phyloP scores from a whole-genome alignment of 2,329 filamentous ascomycete species.

The Emydomyces testavorans region DNA sequence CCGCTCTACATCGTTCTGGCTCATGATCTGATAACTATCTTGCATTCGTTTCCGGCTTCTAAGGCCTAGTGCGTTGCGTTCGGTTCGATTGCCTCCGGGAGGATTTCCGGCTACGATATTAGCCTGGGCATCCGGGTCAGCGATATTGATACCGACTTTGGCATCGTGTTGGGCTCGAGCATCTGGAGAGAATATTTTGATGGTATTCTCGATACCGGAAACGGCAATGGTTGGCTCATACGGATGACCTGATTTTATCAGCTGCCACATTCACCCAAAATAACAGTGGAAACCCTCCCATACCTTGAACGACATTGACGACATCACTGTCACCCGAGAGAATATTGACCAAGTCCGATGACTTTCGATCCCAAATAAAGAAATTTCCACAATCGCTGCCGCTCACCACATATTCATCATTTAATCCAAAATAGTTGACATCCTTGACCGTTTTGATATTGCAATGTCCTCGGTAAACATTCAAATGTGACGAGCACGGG shows the following conservation, averaged over 20 bases:
- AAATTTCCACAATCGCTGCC: slow-evolving; percentile 56
- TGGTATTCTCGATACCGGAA: slow-evolving; percentile 55
- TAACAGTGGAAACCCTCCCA: slow-evolving; percentile 11
- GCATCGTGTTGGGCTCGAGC: slow-evolving; percentile 46
- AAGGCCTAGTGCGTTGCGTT: slow-evolving; percentile 34
- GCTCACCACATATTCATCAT: slow-evolving; percentile 58
- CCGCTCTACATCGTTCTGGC: slow-evolving; percentile 50
- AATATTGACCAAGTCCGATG: slow-evolving; percentile 50
- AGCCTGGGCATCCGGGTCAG: slow-evolving; percentile 35
- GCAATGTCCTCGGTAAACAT: slow-evolving; percentile 52
- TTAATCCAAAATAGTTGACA: slow-evolving; percentile 54
- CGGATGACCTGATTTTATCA: slow-evolving; percentile 42
- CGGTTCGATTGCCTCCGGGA: slow-evolving; percentile 21
- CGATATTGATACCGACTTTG: slow-evolving; percentile 47
- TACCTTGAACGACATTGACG: slow-evolving; percentile 57
- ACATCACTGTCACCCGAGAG: slow-evolving; percentile 56
- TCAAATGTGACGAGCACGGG: slow-evolving; percentile 46
- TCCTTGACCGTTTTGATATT: slow-evolving; percentile 59
- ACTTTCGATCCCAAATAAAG: slow-evolving; percentile 59
- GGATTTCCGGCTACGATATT: slow-evolving; percentile 25
- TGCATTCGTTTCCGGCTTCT: slow-evolving; percentile 48
- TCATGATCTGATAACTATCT: slow-evolving; percentile 49
- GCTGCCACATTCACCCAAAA: not conserved
- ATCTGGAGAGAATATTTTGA: slow-evolving; percentile 58
- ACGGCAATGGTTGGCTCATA: slow-evolving; percentile 56